phyloP scores from a whole-genome alignment of 2,329 filamentous ascomycete genomes.

The Talaromyces islandicus region DNA sequence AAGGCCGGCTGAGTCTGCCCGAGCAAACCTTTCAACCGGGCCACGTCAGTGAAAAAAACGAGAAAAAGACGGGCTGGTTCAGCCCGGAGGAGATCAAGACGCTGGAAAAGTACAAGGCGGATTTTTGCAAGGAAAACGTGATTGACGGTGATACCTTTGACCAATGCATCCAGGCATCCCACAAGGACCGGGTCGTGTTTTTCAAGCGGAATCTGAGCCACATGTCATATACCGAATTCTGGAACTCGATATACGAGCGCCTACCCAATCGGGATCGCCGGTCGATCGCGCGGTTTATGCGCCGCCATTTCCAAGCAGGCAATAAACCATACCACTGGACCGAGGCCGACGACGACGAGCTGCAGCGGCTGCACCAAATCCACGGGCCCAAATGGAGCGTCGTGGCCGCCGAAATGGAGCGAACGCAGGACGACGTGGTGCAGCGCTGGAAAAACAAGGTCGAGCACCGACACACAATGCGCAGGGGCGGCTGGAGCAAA shows the following conservation, averaged over 20 bases:
- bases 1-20: background rate
- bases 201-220: slow-evolving; percentile 19
- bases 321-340: slow-evolving; percentile 36
- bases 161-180: slow-evolving; percentile 28
- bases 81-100: slow-evolving; percentile 22
- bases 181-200: slow-evolving; percentile 14
- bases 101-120: slow-evolving; percentile 27
- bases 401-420: slow-evolving; percentile 32
- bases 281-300: slow-evolving; percentile 38
- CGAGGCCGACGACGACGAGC: slow-evolving; percentile 34
- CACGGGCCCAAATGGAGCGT: slow-evolving; percentile 31
- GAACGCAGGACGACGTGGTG: slow-evolving; percentile 36
- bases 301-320: slow-evolving; percentile 34
- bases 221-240: slow-evolving; percentile 29
- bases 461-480: slow-evolving; percentile 30
- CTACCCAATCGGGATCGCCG: slow-evolving; percentile 31
- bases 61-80: slow-evolving; percentile 24
- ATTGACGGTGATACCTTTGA: slow-evolving; percentile 22
- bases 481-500: slow-evolving; percentile 30
- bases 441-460: slow-evolving; percentile 40
- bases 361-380: slow-evolving; percentile 24
- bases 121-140: slow-evolving; percentile 26
- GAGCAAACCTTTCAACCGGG: slow-evolving; percentile 2
- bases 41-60: slow-evolving; percentile 10
- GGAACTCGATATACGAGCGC: slow-evolving; percentile 27